Percentiles rank a stretch among this genome's conserved stretches.
Evolutionary conservation across 441 rosid species (phyloP).

Genomic region (Erodium moschatum): DNA sequence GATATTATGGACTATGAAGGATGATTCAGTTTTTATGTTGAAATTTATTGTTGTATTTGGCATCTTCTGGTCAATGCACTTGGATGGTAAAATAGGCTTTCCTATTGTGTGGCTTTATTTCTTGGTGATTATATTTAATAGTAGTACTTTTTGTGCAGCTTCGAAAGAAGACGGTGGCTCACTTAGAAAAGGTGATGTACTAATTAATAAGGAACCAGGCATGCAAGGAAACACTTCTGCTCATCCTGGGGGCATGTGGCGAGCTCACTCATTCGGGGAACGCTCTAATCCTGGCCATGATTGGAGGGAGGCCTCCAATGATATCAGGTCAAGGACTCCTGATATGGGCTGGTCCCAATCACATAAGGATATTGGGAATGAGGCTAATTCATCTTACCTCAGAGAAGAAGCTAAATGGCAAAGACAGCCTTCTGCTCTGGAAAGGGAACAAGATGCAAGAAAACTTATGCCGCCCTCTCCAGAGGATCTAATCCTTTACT

Average conservation of each 20-base stretch:
- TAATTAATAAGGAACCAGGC: slow-evolving; percentile 34
- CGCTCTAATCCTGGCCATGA: slow-evolving; percentile 32
- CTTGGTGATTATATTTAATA: background rate
- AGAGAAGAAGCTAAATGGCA: slow-evolving; percentile 60
- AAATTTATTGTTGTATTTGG: background rate
- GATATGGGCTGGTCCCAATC: slow-evolving; percentile 47
- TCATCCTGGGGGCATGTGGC: slow-evolving; percentile 45
- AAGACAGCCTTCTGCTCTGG: slow-evolving; percentile 58
- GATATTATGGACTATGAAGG: background rate
- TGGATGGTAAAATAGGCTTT: background rate
- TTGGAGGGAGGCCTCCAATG: slow-evolving; percentile 46
- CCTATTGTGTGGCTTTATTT: background rate
- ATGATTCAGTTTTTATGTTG: background rate
- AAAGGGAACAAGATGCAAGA: slow-evolving; percentile 63
- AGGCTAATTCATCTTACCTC: slow-evolving; percentile 33
- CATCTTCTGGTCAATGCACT: background rate
- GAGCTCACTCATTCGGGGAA: slow-evolving; percentile 45
- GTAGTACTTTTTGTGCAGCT: slow-evolving; percentile 15
- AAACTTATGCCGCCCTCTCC: slow-evolving; percentile 49
- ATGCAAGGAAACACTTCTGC: slow-evolving; percentile 37
- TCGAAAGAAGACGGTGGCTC: too few species aligned
- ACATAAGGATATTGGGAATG: slow-evolving; percentile 38
- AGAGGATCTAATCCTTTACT: slow-evolving; percentile 67
- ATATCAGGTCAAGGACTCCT: slow-evolving; percentile 35
- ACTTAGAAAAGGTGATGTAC: slow-evolving; percentile 28